phyloP scores from a whole-genome alignment of 176 grass and related monocot species.

The Cocos nucifera region DNA sequence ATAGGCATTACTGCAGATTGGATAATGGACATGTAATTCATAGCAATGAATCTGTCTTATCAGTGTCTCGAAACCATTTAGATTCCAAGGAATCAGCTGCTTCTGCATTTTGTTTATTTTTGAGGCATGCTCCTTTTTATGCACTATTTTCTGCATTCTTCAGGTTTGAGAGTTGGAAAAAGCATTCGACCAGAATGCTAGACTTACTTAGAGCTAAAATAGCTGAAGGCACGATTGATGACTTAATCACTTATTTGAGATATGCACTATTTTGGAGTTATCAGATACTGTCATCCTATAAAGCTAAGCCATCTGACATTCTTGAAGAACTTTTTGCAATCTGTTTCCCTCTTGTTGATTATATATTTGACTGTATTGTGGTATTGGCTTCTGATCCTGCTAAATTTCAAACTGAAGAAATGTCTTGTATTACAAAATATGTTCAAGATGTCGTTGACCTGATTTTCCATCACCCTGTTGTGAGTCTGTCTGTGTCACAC shows the following conservation, averaged over 20 bases:
- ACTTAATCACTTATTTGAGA: constrained; percentile 51
- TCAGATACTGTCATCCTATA: constrained; percentile 44
- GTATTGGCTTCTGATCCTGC: constrained; percentile 23
- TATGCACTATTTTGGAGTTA: constrained; percentile 69
- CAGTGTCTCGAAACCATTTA: constrained; percentile 13
- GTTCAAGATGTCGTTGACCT: constrained; percentile 47
- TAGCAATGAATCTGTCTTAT: neutral
- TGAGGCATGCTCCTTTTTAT: constrained; percentile 60
- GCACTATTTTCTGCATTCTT: constrained; percentile 55
- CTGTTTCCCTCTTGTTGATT: constrained; percentile 60
- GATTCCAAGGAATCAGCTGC: constrained; percentile 35
- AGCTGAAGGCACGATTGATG: constrained; percentile 35
- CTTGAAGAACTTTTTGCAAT: constrained; percentile 45
- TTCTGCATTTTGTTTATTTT: constrained; percentile 45
- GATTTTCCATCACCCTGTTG: constrained; percentile 62
- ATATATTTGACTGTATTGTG: constrained; percentile 43
- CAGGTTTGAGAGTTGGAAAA: constrained; percentile 24
- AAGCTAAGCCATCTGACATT: constrained; percentile 39
- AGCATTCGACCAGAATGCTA: constrained; percentile 25
- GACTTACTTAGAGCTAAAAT: constrained; percentile 59
- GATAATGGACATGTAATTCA: neutral
- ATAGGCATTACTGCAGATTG: constrained; percentile 13
- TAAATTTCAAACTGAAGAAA: constrained; percentile 12
- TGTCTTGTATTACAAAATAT: constrained; percentile 18
- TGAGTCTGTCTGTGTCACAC: constrained; percentile 35